Percentiles rank a stretch among this genome's conserved stretches.
These are phyloP conservation scores for Tremella mesenterica DNA, from an alignment of 768 basidiomycete species.

Conservation along the genomic window DNA sequence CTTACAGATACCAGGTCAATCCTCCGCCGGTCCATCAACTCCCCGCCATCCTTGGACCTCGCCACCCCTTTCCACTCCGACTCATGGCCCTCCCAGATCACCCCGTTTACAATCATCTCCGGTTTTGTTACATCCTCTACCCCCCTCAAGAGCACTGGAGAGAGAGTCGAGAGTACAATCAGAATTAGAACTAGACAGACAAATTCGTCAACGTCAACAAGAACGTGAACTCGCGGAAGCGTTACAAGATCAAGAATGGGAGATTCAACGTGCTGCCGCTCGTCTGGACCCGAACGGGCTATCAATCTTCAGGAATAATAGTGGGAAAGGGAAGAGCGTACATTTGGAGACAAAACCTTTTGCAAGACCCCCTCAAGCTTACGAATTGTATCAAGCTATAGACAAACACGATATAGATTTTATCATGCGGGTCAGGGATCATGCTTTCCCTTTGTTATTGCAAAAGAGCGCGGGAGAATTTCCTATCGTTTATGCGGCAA, in stretches of 20 bases:
- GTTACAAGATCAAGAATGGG: slow-evolving; percentile 33
- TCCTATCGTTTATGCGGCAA: slow-evolving; percentile 80
- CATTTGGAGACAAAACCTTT: slow-evolving; percentile 18
- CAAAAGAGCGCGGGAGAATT: slow-evolving; percentile 76
- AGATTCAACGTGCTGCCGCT: slow-evolving; percentile 16
- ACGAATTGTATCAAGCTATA: slow-evolving; percentile 70
- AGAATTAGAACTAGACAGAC: slow-evolving; percentile 33
- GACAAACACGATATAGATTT: slow-evolving; percentile 70
- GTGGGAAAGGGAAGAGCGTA: neutral
- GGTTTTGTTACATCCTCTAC: slow-evolving; percentile 31
- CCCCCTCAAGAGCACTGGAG: slow-evolving; percentile 15
- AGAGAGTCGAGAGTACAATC: slow-evolving; percentile 27
- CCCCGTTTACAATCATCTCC: slow-evolving; percentile 24
- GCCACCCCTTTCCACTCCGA: neutral
- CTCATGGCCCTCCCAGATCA: slow-evolving; percentile 1
- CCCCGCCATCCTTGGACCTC: too few relatives aligned
- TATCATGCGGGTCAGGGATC: slow-evolving; percentile 41
- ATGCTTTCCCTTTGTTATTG: slow-evolving; percentile 55
- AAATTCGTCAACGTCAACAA: slow-evolving; percentile 20
- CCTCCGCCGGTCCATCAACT: too few relatives aligned
- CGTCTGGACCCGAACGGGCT: neutral
- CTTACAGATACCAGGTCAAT: too few relatives aligned
- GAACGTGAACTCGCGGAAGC: slow-evolving; percentile 38
- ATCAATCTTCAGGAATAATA: slow-evolving; percentile 4
- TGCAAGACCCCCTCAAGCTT: slow-evolving; percentile 48